Conservation (phyloP, 2,329 filamentous ascomycete genomes). For the Lasiodiplodia sp. region DNA sequence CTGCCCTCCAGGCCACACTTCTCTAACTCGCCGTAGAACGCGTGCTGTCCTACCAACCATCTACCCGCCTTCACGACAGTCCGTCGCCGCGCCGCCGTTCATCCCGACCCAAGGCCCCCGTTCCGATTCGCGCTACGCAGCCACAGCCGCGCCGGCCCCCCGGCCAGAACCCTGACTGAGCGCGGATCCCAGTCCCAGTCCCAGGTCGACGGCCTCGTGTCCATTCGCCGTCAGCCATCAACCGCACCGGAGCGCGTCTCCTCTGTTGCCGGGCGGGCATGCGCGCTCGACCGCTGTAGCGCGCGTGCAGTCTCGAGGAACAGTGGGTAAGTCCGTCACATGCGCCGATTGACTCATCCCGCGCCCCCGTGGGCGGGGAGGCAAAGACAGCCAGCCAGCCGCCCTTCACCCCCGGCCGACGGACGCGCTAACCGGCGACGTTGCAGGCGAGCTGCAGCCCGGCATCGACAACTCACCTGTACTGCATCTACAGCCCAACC, state of each 20-base stretch:
- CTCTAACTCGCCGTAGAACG: background rate
- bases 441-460: slow-evolving; percentile 26
- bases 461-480: slow-evolving; percentile 24
- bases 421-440: slow-evolving; percentile 22
- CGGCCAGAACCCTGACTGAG: slow-evolving; percentile 20
- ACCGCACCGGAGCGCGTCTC: background rate
- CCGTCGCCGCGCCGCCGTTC: background rate
- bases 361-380: background rate
- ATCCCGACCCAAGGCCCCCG: slow-evolving; percentile 13
- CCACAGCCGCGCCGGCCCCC: slow-evolving; percentile 20
- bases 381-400: slow-evolving; percentile 19
- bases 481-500: slow-evolving; percentile 17
- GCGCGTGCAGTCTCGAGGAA: slow-evolving; percentile 4
- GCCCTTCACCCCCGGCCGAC: slow-evolving; percentile 15
- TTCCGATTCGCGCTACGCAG: slow-evolving; percentile 12
- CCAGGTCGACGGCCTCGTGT: background rate
- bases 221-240: background rate
- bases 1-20: slow-evolving; percentile 16
- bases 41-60: slow-evolving; percentile 3
- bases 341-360: slow-evolving; percentile 11
- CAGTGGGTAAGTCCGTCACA: slow-evolving; percentile 25
- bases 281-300: slow-evolving; percentile 14
- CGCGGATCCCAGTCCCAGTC: slow-evolving; percentile 19
- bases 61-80: background rate
- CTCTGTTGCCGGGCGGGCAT: slow-evolving; percentile 19